Percentiles rank a stretch among this genome's conserved stretches.
Evolutionary conservation across 306 rosid genomes (phyloP).

Genomic region (Dryas drummondii): DNA sequence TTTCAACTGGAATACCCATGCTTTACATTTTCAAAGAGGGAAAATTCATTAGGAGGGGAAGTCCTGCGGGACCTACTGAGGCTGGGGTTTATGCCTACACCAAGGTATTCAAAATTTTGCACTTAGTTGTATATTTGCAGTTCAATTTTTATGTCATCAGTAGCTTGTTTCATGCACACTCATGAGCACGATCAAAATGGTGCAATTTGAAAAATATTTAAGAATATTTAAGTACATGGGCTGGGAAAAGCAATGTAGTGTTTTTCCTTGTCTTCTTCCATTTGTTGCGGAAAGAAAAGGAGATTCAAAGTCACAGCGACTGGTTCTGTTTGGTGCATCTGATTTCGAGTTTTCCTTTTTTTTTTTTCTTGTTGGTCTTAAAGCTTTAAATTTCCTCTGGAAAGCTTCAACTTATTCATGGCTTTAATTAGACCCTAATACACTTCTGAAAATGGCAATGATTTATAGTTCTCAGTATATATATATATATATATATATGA

Average conservation of each 20-base stretch:
- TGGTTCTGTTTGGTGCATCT: not conserved
- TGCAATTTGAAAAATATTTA: not conserved
- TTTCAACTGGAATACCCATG: constrained; percentile 99
- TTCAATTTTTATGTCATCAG: not conserved
- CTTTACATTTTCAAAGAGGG: constrained; percentile 95
- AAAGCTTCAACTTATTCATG: not conserved
- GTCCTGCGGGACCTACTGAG: constrained; percentile 87
- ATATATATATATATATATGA: not conserved
- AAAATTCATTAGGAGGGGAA: constrained; percentile 87
- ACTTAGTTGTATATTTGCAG: not conserved
- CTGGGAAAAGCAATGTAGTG: not conserved
- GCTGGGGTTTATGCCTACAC: constrained; percentile 97
- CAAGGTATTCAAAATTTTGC: constrained; percentile 48
- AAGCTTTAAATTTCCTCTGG: not conserved
- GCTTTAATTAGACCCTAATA: not conserved
- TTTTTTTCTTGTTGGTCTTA: not conserved
- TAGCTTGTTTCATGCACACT: not conserved
- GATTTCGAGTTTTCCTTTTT: too few relatives aligned
- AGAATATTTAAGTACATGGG: not conserved
- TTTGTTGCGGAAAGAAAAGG: constrained; percentile 1
- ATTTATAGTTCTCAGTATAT: not conserved
- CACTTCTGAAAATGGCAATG: constrained; percentile 3
- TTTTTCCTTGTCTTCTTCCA: not conserved
- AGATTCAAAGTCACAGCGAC: not conserved
- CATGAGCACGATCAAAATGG: not conserved